Evolutionary conservation across 768 basidiomycete genomes (phyloP).

Genomic region (Russula lepida): DNA sequence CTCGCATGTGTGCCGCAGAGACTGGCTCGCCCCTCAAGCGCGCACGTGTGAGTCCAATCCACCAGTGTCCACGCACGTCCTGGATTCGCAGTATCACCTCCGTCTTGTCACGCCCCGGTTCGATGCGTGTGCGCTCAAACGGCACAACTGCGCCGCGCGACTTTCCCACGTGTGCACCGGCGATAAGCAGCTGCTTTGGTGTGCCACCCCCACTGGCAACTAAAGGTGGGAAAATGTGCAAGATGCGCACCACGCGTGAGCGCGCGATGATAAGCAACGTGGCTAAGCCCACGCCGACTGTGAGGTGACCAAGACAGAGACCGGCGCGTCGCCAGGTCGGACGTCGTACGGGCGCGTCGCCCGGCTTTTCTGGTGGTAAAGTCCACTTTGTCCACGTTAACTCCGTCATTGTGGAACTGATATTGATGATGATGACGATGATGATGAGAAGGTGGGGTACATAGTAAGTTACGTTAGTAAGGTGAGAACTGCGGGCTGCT

Average conservation of each 20-base stretch:
- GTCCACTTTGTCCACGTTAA: constrained; percentile 21
- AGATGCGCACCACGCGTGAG: constrained; percentile 19
- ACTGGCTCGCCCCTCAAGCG: constrained; percentile 10
- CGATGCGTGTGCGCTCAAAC: constrained; percentile 9
- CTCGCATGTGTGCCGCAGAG: constrained; percentile 8
- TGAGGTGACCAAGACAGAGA: constrained; percentile 13
- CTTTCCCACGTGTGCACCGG: constrained; percentile 5
- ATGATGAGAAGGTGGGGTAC: neutral
- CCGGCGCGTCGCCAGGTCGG: constrained; percentile 21
- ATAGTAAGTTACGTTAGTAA: too few species aligned
- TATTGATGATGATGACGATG: too few species aligned
- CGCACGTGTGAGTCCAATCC: constrained; percentile 16
- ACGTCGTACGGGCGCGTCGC: constrained; percentile 5
- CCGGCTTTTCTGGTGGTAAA: constrained; percentile 7
- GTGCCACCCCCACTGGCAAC: neutral
- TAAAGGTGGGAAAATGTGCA: constrained; percentile 16
- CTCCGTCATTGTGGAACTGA: constrained; percentile 21
- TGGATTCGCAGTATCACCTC: constrained; percentile 19
- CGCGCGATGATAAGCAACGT: constrained; percentile 15
- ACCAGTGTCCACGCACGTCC: constrained; percentile 21
- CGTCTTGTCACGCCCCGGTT: constrained; percentile 19
- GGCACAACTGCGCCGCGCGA: constrained; percentile 15
- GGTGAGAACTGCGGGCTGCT: neutral
- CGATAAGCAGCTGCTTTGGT: constrained; percentile 15
- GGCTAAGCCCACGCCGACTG: constrained; percentile 18